Evolutionary conservation across 495 filamentous ascomycete genomes (phyloP).

Genomic region (Aspergillus funiculosus): DNA sequence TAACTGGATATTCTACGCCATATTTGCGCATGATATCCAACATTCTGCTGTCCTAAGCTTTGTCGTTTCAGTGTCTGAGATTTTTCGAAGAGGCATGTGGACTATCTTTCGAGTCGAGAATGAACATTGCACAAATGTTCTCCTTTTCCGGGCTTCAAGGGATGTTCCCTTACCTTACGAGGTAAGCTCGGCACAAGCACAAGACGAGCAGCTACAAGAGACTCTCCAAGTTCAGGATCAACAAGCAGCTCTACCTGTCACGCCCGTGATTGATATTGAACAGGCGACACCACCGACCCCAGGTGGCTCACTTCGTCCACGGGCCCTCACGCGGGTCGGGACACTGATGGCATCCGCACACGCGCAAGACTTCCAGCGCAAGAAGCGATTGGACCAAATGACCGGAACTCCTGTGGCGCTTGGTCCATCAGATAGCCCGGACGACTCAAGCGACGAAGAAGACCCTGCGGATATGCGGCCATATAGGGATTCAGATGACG

Average conservation of each 20-base stretch:
- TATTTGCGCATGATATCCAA: conserved; percentile 69
- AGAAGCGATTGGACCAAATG: conserved; percentile 44
- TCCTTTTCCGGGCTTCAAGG: conserved; percentile 72
- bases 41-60: conserved; percentile 77
- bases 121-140: conserved; percentile 86
- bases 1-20: conserved; percentile 92
- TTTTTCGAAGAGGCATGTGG: conserved; percentile 81
- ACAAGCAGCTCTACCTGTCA: conserved; percentile 20
- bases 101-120: conserved; percentile 92
- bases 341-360: conserved; percentile 68
- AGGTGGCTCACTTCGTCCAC: conserved; percentile 26
- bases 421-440: conserved; percentile 15
- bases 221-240: conserved; percentile 32
- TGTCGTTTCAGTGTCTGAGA: conserved; percentile 66
- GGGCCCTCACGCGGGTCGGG: conserved; percentile 46
- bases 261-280: conserved; percentile 28
- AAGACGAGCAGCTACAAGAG: conserved; percentile 19
- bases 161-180: conserved; percentile 78
- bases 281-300: conserved; percentile 27
- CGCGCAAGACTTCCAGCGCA: conserved; percentile 81
- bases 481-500: conserved; percentile 13
- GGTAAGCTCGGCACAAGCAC: conserved; percentile 34
- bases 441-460: conserved; percentile 39
- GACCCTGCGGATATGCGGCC: conserved; percentile 13
- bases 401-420: conserved; percentile 20